Percentiles rank a stretch among this genome's conserved stretches.
phyloP scores from a whole-genome alignment of 208 protist genomes.

The Leishmania aethiopica region DNA sequence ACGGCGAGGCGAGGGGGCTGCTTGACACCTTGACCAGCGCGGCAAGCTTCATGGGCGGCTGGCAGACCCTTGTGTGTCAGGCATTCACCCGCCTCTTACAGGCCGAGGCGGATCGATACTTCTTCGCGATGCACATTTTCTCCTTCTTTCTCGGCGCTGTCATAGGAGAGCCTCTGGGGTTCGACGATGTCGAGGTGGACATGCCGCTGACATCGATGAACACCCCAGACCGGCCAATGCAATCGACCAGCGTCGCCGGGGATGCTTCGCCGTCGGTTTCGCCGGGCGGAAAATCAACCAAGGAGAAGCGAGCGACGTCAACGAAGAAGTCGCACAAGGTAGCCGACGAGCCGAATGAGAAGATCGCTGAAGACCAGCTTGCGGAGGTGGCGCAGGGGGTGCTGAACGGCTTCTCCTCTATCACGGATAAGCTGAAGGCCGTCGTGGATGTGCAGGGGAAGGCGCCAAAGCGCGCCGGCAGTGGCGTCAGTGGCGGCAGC shows the following conservation, averaged over 20 bases:
- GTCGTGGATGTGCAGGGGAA: slow-evolving; percentile 37
- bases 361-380: slow-evolving; percentile 61
- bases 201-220: slow-evolving; percentile 21
- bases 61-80: slow-evolving; percentile 66
- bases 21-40: slow-evolving; percentile 58
- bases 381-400: slow-evolving; percentile 49
- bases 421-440: slow-evolving; percentile 52
- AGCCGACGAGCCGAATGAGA: slow-evolving; percentile 49
- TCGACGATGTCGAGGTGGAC: slow-evolving; percentile 72
- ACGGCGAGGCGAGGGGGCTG: slow-evolving; percentile 39
- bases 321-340: slow-evolving; percentile 47
- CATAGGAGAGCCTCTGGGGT: slow-evolving; percentile 54
- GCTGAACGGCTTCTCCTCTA: slow-evolving; percentile 23
- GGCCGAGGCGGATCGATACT: slow-evolving; percentile 74
- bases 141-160: slow-evolving; percentile 72
- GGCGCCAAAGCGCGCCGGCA: slow-evolving; percentile 41
- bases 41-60: slow-evolving; percentile 63
- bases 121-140: slow-evolving; percentile 55
- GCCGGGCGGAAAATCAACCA: slow-evolving; percentile 20
- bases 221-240: slow-evolving; percentile 19
- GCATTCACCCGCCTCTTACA: slow-evolving; percentile 54
- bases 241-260: slow-evolving; percentile 6
- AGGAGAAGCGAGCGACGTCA: slow-evolving; percentile 50
- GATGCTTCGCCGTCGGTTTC: slow-evolving; percentile 9
- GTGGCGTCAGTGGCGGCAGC: slow-evolving; percentile 10